Conservation (phyloP, 2,329 filamentous ascomycete species). For the Ilyonectria destructans region DNA sequence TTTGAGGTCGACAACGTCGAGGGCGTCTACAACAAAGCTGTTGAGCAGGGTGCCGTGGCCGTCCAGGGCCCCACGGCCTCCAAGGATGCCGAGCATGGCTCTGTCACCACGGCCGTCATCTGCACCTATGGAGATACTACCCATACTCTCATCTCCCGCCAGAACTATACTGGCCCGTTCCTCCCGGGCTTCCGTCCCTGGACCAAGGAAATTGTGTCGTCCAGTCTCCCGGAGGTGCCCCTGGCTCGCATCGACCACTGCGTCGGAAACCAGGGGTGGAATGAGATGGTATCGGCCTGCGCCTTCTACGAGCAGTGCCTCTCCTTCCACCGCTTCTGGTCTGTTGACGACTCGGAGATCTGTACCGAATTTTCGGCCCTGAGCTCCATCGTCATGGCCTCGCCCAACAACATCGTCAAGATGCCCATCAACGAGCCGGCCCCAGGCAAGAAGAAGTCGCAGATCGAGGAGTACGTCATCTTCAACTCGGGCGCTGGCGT, state of each 20-base stretch:
- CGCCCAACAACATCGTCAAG: constrained; percentile 88
- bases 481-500: constrained; percentile 94
- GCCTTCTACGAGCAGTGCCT: constrained; percentile 89
- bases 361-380: constrained; percentile 93
- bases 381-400: constrained; percentile 92
- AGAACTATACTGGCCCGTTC: constrained; percentile 81
- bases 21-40: constrained; percentile 83
- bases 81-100: constrained; percentile 74
- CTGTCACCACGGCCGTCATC: constrained; percentile 84
- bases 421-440: constrained; percentile 99
- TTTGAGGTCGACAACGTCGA: constrained; percentile 94
- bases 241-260: constrained; percentile 93
- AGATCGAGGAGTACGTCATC: constrained; percentile 94
- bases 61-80: constrained; percentile 73
- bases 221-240: constrained; percentile 73
- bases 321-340: constrained; percentile 98
- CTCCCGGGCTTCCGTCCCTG: constrained; percentile 84
- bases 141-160: constrained; percentile 88
- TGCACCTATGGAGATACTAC: constrained; percentile 96
- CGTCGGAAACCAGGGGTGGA: constrained; percentile 97
- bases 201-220: constrained; percentile 55
- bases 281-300: constrained; percentile 82
- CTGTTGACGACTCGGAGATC: constrained; percentile 93
- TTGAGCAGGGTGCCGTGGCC: constrained; percentile 74
- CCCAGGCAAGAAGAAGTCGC: constrained; percentile 88